Base-by-base conservation (phyloP, 2,329 filamentous ascomycete genomes). In the Paecilomyces niveus region DNA sequence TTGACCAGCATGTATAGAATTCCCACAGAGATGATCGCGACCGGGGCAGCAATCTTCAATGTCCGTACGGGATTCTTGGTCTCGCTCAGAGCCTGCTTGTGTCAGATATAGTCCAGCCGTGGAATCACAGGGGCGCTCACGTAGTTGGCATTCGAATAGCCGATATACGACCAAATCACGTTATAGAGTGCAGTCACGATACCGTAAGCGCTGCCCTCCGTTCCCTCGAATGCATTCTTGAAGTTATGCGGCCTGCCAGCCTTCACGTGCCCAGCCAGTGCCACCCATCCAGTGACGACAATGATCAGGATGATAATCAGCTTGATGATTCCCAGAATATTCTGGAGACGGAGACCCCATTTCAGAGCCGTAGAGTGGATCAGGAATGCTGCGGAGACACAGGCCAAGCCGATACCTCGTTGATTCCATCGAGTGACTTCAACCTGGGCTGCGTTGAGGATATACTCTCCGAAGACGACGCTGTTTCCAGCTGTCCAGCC, bases 141-240 rank as follows among this genome's bases (percentile, higher is more conserved):
- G 68, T 86, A 86, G 72, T 87, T 87, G 0, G 84, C 82, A 66
- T 87, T 87, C 6, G 80, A 77, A 63, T 82, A 87, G 1, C 85
- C 85, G 3, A 78, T 74, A 56, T 85, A 87, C 0, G 83, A 83
- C 68, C 85, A 86, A 31, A 84, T 80, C 57, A 87, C 84, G 58
- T 81, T 85, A 60, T 85, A 82, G 39, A 88, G 67, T 0, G 84
- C 83, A 58, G 79, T 85, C 1, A 84, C 81, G n/a, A 85, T 71
- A 26, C 81, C 80, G 59, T 76, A 75, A 6, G 70, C 70, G 59
- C 67, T 73, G 15, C 68, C 67, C 9, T 67, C 66, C 10, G 68
- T 73, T 10, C 73, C 75, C 51, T 73, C 72, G 58, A 76, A 76
- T 1, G 74, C 72, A 61, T 72, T 69, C 8, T 54, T 62, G 59